Evolutionary conservation across 2,329 filamentous ascomycete genomes (phyloP).

Genomic region (Cercospora nicotianae): DNA sequence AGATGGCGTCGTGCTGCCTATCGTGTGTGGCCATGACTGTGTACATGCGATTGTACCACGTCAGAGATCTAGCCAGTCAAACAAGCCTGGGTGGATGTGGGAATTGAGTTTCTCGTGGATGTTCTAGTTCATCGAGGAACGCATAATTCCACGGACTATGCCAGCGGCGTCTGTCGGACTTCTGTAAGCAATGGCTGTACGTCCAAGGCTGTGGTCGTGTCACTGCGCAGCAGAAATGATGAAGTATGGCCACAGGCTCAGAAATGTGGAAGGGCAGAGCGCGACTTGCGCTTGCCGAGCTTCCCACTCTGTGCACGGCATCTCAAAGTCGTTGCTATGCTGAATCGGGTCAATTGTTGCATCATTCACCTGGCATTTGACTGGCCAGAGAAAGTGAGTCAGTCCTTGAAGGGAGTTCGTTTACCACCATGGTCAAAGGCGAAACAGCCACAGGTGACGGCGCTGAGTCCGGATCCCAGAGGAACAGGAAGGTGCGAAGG

Average conservation of each 20-base stretch:
- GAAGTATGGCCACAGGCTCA: too few species aligned
- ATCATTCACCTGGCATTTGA: too few species aligned
- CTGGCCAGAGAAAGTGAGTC: too few species aligned
- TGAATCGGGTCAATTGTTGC: too few species aligned
- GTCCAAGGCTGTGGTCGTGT: not conserved
- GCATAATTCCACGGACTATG: not conserved
- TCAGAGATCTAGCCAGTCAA: not conserved
- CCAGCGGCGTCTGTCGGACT: not conserved
- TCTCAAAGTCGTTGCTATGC: too few species aligned
- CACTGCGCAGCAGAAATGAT: not conserved
- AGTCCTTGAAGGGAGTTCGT: too few species aligned
- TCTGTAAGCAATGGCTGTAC: not conserved
- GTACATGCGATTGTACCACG: not conserved
- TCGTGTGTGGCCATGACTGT: not conserved
- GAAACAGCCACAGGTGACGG: not conserved
- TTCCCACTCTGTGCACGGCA: too few species aligned
- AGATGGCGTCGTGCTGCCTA: too few species aligned
- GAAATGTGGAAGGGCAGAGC: too few species aligned
- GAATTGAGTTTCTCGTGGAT: not conserved
- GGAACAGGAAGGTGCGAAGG: not conserved
- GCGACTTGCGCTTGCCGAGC: too few species aligned
- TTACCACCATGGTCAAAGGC: too few species aligned
- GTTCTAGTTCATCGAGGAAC: not conserved
- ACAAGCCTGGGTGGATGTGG: not conserved
- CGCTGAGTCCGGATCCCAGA: not conserved